A percentile compares a stretch with the other conserved stretches of the same genome.
Evolutionary conservation across 192 early-diverging fungal genomes (phyloP).

Genomic region (Podila clonocystis): DNA sequence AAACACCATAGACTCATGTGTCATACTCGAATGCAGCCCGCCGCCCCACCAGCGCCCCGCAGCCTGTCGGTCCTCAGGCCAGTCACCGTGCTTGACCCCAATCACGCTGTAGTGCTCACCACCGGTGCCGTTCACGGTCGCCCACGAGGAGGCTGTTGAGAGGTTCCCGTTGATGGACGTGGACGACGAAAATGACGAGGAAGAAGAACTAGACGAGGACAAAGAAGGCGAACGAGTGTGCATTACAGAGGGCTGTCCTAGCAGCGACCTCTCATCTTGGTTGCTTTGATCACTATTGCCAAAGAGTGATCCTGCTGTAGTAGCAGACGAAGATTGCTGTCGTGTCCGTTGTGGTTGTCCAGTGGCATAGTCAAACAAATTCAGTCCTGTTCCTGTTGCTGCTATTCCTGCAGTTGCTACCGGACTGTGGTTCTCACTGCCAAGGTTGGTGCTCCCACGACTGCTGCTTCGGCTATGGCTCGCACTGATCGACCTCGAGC

Average conservation of each 20-base stretch:
- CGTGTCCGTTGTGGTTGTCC: neutral
- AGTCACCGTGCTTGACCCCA: slow-evolving; percentile 35
- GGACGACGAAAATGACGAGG: neutral
- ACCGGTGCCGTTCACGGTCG: neutral
- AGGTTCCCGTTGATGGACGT: neutral
- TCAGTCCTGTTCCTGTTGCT: slow-evolving; percentile 13
- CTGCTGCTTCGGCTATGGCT: neutral
- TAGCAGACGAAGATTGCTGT: neutral
- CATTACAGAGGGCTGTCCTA: neutral
- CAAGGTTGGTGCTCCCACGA: neutral
- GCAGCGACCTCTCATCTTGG: neutral
- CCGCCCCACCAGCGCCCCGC: slow-evolving; percentile 31
- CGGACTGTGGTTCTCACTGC: too few species aligned
- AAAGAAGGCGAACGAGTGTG: neutral
- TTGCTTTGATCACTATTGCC: neutral
- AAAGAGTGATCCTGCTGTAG: neutral
- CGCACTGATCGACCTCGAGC: too few species aligned
- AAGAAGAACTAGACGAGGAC: neutral
- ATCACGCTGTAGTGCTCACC: slow-evolving; percentile 37
- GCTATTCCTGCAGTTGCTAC: neutral
- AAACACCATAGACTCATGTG: slow-evolving; percentile 27
- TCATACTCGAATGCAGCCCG: slow-evolving; percentile 15
- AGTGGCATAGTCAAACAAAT: slow-evolving; percentile 30
- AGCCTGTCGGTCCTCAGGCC: slow-evolving; percentile 18
- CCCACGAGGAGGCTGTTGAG: neutral